Base-by-base conservation (phyloP, 768 basidiomycete species). In the Boletus reticulatus region DNA sequence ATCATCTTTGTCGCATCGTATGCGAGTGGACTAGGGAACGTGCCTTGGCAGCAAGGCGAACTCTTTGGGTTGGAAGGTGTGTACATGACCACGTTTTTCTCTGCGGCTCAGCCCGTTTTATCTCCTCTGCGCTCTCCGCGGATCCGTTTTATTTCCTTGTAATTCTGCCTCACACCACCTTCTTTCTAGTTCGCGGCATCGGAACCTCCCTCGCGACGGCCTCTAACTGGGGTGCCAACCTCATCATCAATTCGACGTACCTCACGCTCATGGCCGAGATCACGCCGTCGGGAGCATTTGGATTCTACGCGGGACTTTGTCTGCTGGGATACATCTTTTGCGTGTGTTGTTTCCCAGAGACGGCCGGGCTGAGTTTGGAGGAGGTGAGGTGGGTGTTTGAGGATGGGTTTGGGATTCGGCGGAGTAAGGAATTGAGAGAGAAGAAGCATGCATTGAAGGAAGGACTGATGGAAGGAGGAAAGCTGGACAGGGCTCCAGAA, bases 41-140 rank as follows among this genome's bases (percentile, higher is more conserved):
- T 91, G 3, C 91, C 91, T 0, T 92, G 91, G 91, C 89, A 91
- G 63, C 91, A 92, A 68, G 89, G 89, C 43, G 91, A 92, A 66
- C 78, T 94, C 12, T 93, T 93, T 72, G 76, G 79, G 19, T 79
- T 92, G 38, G 88, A 91, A 77, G 84, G 84, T 82, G 41, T 8
- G 45, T 67, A 14, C n/a, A 39, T 42, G 34, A 19, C 10, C 5
- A 19, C 13, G 4, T 43, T 22, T 7, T 9, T 43, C 16, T 45
- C 29, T 27, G 17, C 31, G 19, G 22, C n/a, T 27, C 42, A 19
- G 7, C 27, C 17, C 19, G 16, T 29, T 29, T 29, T 29, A 29
- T 29, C 49, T 34, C 13, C 20, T 22, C 24, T 17, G 4, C 6
- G 14, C 24, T 38, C 27, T 37, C n/a, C 20, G 50, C 29, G 39